phyloP scores from a whole-genome alignment of 177 flowering plant species.

The Vitis hybrid region DNA sequence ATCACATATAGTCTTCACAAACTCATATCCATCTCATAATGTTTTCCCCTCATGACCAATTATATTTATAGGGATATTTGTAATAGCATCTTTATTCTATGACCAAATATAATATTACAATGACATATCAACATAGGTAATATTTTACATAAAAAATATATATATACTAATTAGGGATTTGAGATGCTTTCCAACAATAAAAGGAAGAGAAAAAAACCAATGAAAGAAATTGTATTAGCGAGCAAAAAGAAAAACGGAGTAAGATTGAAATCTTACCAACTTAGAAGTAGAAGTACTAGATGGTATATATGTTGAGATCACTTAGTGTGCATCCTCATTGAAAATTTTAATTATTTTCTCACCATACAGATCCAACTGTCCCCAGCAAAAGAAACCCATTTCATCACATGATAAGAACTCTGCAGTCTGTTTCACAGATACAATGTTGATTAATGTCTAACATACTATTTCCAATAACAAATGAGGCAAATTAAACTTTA shows the following conservation, averaged over 20 bases:
- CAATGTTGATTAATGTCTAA: not conserved
- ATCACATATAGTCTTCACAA: too few relatives aligned
- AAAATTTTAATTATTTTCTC: conserved; percentile 41
- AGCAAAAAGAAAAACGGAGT: not conserved
- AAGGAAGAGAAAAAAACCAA: not conserved
- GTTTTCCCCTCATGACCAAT: too few relatives aligned
- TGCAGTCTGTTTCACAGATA: conserved; percentile 51
- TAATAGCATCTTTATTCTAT: too few relatives aligned
- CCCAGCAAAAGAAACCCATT: conserved; percentile 43
- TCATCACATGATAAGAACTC: conserved; percentile 32
- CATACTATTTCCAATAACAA: conserved; percentile 1
- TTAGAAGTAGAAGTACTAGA: conserved; percentile 33
- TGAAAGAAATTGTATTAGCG: not conserved
- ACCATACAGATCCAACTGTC: conserved; percentile 26
- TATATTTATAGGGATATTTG: too few relatives aligned
- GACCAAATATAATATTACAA: too few relatives aligned
- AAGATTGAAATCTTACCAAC: not conserved
- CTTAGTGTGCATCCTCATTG: conserved; percentile 35
- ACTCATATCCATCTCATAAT: too few relatives aligned
- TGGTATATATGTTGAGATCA: conserved; percentile 32
- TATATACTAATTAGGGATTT: too few relatives aligned
- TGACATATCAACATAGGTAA: too few relatives aligned
- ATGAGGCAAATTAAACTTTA: conserved; percentile 1
- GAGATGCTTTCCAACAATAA: too few relatives aligned
- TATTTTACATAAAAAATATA: too few relatives aligned